Base-by-base conservation (phyloP, 805 yeast genomes). In the Suhomyces canberraensis region DNA sequence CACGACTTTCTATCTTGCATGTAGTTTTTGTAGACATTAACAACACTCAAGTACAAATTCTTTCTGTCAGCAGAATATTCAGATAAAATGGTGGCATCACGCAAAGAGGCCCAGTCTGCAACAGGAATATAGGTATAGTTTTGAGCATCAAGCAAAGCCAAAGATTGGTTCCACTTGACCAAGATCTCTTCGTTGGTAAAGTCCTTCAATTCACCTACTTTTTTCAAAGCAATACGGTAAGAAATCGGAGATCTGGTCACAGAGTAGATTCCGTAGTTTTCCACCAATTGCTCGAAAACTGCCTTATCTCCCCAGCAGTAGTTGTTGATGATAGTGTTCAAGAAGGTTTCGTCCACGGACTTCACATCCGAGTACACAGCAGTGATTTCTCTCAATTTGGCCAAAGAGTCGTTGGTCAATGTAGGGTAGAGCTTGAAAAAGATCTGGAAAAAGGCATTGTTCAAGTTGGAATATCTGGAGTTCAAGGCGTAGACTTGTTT, bases 61-160 rank as follows among this genome's bases (percentile, higher is more conserved):
- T 71, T 69, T 58, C 87, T 69, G 26, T 69, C 72, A 14, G 66
- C 58, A 25, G 53, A 45, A 32, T 56, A 62, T 16, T 54, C 56
- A 3, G 81, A 70, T 40, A 64, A 62, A 29, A 78, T 66, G 4
- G 93, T 84, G 15, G 91, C 86, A 56, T 81, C 89, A 64, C 90
- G 77, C 40, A 85, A 59, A 2, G 91, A 84, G 26, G 86, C 82
- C 91, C 91, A 84, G 61, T 84, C 91, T 8, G 93, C 91, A 55
- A 78, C 79, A 5, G 91, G 89, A 47, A 84, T 79, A 53, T 79
- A 82, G 26, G 59, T 62, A 60, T 75, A 76, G 8, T 68, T 71
- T 31, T 59, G 60, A 22, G 72, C 75, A 41, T 81, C 79, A 45
- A 76, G 71, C 26, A 48, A 45, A 8, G 44, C 32, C 27, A 80